These are phyloP conservation scores for Willaertia magna DNA, from an alignment of 208 protist species.

Conservation along the genomic window DNA sequence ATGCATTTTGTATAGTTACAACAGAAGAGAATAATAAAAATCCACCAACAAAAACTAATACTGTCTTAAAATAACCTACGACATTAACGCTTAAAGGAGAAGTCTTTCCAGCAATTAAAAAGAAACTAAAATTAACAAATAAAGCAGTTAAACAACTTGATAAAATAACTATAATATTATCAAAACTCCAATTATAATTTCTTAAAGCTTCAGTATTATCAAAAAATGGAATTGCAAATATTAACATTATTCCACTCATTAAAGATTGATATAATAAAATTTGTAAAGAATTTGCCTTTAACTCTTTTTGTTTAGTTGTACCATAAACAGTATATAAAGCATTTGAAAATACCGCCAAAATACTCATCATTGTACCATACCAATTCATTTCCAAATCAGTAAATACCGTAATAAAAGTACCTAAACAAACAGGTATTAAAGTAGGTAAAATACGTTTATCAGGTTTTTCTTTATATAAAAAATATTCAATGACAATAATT, in stretches of 20 bases:
- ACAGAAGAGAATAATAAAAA: constrained; percentile 36
- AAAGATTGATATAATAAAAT: constrained; percentile 67
- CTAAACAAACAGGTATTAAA: constrained; percentile 54
- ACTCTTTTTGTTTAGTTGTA: constrained; percentile 63
- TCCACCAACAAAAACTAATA: constrained; percentile 49
- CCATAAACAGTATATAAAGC: constrained; percentile 75
- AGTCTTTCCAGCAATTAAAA: constrained; percentile 57
- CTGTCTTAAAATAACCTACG: constrained; percentile 58
- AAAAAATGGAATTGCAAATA: constrained; percentile 45
- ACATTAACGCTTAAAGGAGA: constrained; percentile 65
- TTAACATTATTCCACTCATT: constrained; percentile 52
- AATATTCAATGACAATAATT: constrained; percentile 50
- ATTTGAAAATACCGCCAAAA: constrained; percentile 51
- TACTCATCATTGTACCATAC: constrained; percentile 45
- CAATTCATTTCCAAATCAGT: constrained; percentile 47
- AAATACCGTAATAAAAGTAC: constrained; percentile 51
- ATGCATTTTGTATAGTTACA: background rate
- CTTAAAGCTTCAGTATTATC: constrained; percentile 39
- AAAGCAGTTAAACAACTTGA: constrained; percentile 59
- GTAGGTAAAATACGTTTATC: constrained; percentile 38
- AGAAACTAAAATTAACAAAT: constrained; percentile 72
- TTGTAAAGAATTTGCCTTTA: constrained; percentile 54
- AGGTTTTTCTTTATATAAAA: constrained; percentile 33
- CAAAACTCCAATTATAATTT: constrained; percentile 21
- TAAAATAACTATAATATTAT: constrained; percentile 10